Percentiles rank a stretch among this genome's conserved stretches.
Conservation (phyloP, 2,329 filamentous ascomycete genomes). For the Cytospora mali region DNA sequence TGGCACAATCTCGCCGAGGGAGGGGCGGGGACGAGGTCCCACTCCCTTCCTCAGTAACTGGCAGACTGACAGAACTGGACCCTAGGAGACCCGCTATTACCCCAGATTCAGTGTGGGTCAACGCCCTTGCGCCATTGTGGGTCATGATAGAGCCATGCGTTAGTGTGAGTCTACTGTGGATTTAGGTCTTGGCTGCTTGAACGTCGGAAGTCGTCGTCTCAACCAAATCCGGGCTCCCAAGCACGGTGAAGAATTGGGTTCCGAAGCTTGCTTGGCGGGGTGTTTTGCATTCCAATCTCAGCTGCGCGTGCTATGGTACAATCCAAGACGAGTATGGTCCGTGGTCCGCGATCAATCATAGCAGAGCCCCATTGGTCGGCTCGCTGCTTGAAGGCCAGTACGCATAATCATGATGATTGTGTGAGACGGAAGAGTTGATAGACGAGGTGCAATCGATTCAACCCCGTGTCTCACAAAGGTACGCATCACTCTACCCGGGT, state of each 20-base stretch:
- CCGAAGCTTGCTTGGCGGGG: neutral
- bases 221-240: neutral
- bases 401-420: too few relatives aligned
- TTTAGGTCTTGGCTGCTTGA: neutral
- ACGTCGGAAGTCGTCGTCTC: neutral
- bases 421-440: too few relatives aligned
- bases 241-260: too few relatives aligned
- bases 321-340: too few relatives aligned
- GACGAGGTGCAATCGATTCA: neutral
- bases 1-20: neutral
- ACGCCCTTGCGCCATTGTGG: conserved; percentile 21
- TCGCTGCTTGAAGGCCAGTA: too few relatives aligned
- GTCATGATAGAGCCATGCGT: conserved; percentile 26
- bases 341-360: too few relatives aligned
- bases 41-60: conserved; percentile 1
- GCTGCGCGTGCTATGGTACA: too few relatives aligned
- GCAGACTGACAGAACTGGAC: too few relatives aligned
- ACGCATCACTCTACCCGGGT: neutral
- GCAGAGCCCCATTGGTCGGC: too few relatives aligned
- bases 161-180: conserved; percentile 11
- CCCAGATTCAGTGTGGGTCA: conserved; percentile 22
- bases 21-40: neutral
- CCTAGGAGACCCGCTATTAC: conserved; percentile 7
- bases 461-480: too few relatives aligned
- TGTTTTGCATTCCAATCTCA: too few relatives aligned